Evolutionary conservation across 768 basidiomycete genomes (phyloP), one percentile per base, ranked within the genome.

Genomic region (Mycena amicta): DNA sequence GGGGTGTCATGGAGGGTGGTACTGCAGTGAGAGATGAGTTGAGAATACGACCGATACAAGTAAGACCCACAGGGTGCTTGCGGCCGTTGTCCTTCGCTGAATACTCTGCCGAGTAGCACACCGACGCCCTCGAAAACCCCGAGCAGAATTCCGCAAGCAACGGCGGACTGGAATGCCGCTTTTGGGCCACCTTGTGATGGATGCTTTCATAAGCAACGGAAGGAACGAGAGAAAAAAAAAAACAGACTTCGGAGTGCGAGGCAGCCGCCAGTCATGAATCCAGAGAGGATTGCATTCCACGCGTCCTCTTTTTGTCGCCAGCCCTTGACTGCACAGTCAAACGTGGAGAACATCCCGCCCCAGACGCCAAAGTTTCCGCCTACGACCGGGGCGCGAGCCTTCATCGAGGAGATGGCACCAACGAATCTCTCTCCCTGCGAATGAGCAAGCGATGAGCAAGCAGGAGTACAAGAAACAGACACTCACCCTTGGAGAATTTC

Each of bases 331-430:
- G 95, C 95, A 73, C 97, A 99, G 74, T 98, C 97, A 66, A 97
- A 99, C 30, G 93, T 92, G 45, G 95, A 98, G 74, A 99, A 99
- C 87, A 99, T 90, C 65, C 96, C 97, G 71, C 96, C 92, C 91
- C 92, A 93, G 16, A 93, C 89, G 67, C 91, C 90, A 71, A 96
- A 97, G 77, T 98, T 96, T 27, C 96, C 97, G 50, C 97, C 97
- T 12, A 95, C 94, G 26, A 99, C 97, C 3, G 97, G 97, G 60
- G 97, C 96, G 56, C 97, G 86, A 23, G 97, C 95, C 80, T 98
- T 98, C 79, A 98, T 93, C 31, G 94, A 94, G 31, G 95, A 94
- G 58, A 98, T 79, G 33, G 96, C 95, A 41, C 96, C 96, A 50
- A 94, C 85, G 53, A 96, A 81, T 46, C 95, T 91, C 74, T 98